A percentile compares a stretch with the other conserved stretches of the same genome.
These are phyloP conservation scores for Narthecium ossifragum DNA, from an alignment of 106 monocot genomes.

Conservation along the genomic window DNA sequence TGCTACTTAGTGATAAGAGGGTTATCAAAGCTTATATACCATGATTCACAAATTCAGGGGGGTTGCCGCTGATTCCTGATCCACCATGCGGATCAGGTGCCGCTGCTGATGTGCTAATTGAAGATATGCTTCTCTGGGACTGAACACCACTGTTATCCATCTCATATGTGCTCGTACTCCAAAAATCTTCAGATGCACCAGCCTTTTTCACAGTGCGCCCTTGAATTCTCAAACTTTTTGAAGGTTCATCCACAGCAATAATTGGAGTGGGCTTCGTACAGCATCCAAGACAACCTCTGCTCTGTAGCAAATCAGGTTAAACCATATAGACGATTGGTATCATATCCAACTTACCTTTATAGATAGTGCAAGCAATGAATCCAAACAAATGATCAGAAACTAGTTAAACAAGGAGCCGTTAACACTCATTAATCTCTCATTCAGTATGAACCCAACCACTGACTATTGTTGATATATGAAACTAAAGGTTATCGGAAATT, in stretches of 20 bases:
- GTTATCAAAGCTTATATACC: conserved; percentile 23
- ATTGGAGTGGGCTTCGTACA: conserved; percentile 73
- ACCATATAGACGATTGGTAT: conserved; percentile 42
- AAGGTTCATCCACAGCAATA: conserved; percentile 86
- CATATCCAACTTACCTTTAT: conserved; percentile 1
- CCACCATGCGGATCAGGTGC: conserved; percentile 45
- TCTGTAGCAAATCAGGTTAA: conserved; percentile 85
- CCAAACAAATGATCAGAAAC: too few species aligned
- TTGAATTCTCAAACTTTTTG: conserved; percentile 84
- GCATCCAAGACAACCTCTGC: conserved; percentile 96
- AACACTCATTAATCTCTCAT: too few species aligned
- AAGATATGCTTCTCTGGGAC: conserved; percentile 86
- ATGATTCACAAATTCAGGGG: conserved; percentile 82
- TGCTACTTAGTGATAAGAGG: neutral
- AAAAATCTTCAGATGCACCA: conserved; percentile 72
- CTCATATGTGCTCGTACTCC: conserved; percentile 90
- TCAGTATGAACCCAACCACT: too few species aligned
- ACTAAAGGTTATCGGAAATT: too few species aligned
- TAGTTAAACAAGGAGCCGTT: too few species aligned
- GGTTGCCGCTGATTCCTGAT: conserved; percentile 45
- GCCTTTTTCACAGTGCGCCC: conserved; percentile 50
- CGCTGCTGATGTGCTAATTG: conserved; percentile 61
- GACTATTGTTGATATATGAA: too few species aligned
- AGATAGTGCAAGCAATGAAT: conserved; percentile 1
- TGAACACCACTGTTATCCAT: conserved; percentile 88